Base-by-base conservation (phyloP, 176 grass and related monocot species). In the Paspalum notatum region DNA sequence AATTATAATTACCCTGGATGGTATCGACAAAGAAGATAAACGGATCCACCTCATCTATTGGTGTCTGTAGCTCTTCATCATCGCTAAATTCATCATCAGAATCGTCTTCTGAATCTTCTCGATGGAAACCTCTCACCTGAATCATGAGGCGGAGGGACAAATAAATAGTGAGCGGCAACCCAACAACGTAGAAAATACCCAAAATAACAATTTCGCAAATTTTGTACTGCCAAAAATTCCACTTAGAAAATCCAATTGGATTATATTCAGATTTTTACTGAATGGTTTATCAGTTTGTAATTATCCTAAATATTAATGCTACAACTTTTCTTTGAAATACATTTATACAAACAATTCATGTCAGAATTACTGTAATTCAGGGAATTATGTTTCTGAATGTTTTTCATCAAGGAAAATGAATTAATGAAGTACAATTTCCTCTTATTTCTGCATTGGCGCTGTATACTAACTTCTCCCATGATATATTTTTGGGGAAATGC, bases 21-120 rank as follows among this genome's bases (percentile, higher is more conserved):
- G 78, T 87, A 77, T 94, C 95, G 21, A 98, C 86, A 81, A 98
- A 98, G 67, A 98, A 98, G 68, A 98, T 89, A 80, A 98, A 98
- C 1, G 90, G 95, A 43, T 98, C 95, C 58, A 98, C 89, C 73
- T 93, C 95, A 87, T 98, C 95, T 45, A 98, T 94, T 25, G 95
- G 95, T 41, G 92, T 91, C 44, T 91, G 88, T 15, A 94, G 10
- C 26, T 98, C 95, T 71, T 98, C 95, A 0, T 89, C 88, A 14
- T 90, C 90, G 58, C 90, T 92, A 70, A 87, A 94, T 81, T 91
- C 95, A 40, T 98, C 95, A 70, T 98, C 95, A 0, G 90, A 89
- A 8, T 98, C 88, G 44, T 98, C 87, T 46, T 98, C 85, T 7
- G 88, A 86, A 51, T 98, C 95, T 63, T 79, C 88, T 76, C 88